These are phyloP conservation scores for Persicaria tinctoria DNA, from an alignment of 148 eudicot genomes.

Conservation along the genomic window DNA sequence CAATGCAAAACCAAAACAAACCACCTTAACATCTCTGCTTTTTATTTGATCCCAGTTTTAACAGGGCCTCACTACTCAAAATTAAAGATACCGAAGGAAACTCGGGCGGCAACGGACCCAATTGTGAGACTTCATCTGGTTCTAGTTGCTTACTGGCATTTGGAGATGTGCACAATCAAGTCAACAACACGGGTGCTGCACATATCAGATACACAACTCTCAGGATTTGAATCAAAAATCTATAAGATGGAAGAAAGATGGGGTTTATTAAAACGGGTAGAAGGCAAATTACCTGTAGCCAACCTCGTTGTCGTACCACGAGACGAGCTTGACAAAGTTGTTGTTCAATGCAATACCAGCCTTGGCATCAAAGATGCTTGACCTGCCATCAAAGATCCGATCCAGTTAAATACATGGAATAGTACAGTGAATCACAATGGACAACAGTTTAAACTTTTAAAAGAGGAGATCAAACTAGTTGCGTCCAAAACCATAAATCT, in stretches of 20 bases:
- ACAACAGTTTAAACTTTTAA: not conserved
- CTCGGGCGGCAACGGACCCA: not conserved
- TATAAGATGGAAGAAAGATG: not conserved
- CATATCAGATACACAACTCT: not conserved
- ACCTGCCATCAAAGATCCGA: constrained; percentile 28
- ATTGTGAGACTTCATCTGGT: constrained; percentile 7
- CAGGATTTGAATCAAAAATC: not conserved
- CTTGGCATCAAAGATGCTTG: constrained; percentile 96
- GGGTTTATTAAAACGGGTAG: too few relatives aligned
- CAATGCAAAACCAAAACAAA: not conserved
- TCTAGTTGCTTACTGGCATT: not conserved
- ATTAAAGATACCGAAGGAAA: constrained; percentile 3
- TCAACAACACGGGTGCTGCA: constrained; percentile 80
- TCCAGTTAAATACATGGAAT: not conserved
- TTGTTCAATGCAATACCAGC: constrained; percentile 84
- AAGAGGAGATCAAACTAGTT: not conserved
- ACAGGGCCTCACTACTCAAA: constrained; percentile 12
- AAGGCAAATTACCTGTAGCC: constrained; percentile 71
- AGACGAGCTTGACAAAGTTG: constrained; percentile 59
- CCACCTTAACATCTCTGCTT: constrained; percentile 5
- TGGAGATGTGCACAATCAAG: constrained; percentile 60
- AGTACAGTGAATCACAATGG: not conserved
- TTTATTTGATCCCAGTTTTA: not conserved
- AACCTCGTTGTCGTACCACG: constrained; percentile 94
- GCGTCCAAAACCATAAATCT: not conserved